Base-by-base conservation (phyloP, 176 grass and related monocot species). In the Typha latifolia region DNA sequence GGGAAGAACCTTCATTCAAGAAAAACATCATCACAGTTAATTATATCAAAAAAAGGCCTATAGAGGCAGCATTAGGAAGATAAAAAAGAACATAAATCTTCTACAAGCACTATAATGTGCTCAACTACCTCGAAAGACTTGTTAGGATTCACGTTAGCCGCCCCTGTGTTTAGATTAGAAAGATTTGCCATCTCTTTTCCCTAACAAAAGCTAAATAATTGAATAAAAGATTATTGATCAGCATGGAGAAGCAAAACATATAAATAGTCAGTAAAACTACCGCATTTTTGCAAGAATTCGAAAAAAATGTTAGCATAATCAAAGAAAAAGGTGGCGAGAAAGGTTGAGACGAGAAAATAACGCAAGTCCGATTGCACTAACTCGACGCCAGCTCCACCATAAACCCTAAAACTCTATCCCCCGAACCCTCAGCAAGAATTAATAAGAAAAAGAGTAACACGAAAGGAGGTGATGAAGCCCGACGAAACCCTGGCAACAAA, bases 61-160 rank as follows among this genome's bases (percentile, higher is more conserved):
- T 19, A 57, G n/a, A 22, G 37, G 37, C 37, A 43, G 37, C 37
- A 43, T 43, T 43, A 43, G 6, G 9, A 43, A 43, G 37, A 10
- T 9, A 43, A 43, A 9, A 0, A 43, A 43, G 5, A 37, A 43
- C 37, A 43, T 37, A 6, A 37, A 37, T 4, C 4, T 37, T 43
- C 37, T 43, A 9, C 37, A 59, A 63, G 51, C 1, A 16, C 14
- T 67, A 49, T 23, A 51, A 51, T 12, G 20, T 2, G 23, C 43
- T 2, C 13, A 62, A 15, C 4, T 26, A 87, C 85, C 85, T 84
- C 85, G 5, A 84, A 83, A 20, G 85, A 87, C 66, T 87, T 87
- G 73, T 87, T 87, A 0, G 85, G 85, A 31, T 87, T 87, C 7
- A 43, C 14, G 69, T 77, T 84, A 47, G 77, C 32, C 6, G 14